A percentile compares a stretch with the other conserved stretches of the same genome.
Evolutionary conservation across 805 yeast species (phyloP).

Genomic region (Spathaspora girioi): DNA sequence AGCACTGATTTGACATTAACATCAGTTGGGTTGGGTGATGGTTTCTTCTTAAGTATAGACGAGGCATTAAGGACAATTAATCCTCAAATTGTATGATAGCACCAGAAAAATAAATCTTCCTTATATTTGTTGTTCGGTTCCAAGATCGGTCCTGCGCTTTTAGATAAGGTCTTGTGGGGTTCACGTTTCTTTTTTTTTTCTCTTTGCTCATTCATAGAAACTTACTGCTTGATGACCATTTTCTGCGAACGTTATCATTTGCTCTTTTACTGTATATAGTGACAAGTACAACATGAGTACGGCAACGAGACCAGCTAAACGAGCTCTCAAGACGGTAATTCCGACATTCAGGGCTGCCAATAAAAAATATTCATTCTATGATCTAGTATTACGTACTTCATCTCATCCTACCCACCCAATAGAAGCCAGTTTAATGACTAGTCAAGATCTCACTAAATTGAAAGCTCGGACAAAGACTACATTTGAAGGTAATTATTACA

Average conservation of each 20-base stretch:
- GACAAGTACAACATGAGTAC: background rate
- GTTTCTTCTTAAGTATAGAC: conserved; percentile 49
- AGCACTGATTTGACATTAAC: background rate
- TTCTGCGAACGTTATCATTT: background rate
- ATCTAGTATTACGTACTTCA: conserved; percentile 32
- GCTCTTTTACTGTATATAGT: background rate
- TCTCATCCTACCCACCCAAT: conserved; percentile 29
- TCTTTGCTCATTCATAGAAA: background rate
- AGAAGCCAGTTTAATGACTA: conserved; percentile 25
- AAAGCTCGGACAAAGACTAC: conserved; percentile 18
- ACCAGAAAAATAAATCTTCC: background rate
- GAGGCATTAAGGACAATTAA: conserved; percentile 52
- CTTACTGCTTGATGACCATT: background rate
- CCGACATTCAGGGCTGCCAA: background rate
- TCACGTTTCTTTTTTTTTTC: background rate
- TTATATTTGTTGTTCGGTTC: background rate
- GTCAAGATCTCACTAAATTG: conserved; percentile 15
- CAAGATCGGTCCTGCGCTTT: background rate
- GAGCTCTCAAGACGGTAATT: background rate
- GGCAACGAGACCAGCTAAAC: background rate
- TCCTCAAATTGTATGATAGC: background rate
- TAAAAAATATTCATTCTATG: conserved; percentile 28
- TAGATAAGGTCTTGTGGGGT: background rate
- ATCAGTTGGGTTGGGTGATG: conserved; percentile 15
- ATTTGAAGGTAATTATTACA: conserved; percentile 30